phyloP scores from a whole-genome alignment of 768 basidiomycete genomes.

The Auriscalpium orientale region DNA sequence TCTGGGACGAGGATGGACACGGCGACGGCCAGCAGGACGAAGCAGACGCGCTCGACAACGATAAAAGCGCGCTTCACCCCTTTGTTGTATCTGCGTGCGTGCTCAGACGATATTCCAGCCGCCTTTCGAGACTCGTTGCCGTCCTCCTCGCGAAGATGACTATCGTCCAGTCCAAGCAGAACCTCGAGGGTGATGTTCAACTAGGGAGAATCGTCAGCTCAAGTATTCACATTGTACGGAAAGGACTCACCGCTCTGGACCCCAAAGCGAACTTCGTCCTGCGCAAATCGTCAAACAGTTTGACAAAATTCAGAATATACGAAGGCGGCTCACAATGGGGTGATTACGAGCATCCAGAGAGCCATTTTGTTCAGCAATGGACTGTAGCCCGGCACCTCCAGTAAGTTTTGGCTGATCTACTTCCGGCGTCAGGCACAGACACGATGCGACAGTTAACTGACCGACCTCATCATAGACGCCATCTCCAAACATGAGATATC shows the following conservation, averaged over 20 bases:
- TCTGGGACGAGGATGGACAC: conserved; percentile 74
- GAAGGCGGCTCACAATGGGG: conserved; percentile 48
- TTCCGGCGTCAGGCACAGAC: not conserved
- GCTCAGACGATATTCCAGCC: conserved; percentile 9
- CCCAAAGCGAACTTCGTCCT: conserved; percentile 87
- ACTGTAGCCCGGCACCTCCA: conserved; percentile 68
- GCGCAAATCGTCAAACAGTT: not conserved
- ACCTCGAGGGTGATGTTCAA: conserved; percentile 80
- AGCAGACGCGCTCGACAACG: conserved; percentile 45
- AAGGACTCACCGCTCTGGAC: conserved; percentile 60
- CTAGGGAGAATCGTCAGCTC: conserved; percentile 26
- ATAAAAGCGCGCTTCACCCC: conserved; percentile 35
- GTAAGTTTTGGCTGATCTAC: conserved; percentile 78
- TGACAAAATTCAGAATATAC: too few relatives aligned
- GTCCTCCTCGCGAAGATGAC: conserved; percentile 12
- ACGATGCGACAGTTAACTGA: conserved; percentile 6
- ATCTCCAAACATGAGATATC: conserved; percentile 89
- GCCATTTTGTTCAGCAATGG: conserved; percentile 60
- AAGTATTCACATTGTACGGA: not conserved
- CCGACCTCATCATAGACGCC: conserved; percentile 73
- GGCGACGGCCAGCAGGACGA: conserved; percentile 53
- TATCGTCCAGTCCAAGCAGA: conserved; percentile 58
- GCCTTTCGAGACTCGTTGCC: conserved; percentile 10
- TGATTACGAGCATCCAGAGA: conserved; percentile 82
- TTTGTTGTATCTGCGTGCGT: conserved; percentile 20